Evolutionary conservation across 352 stramenopile genomes (phyloP), one percentile per base, ranked within the genome.

Genomic region (Thalassiosira exigua): DNA sequence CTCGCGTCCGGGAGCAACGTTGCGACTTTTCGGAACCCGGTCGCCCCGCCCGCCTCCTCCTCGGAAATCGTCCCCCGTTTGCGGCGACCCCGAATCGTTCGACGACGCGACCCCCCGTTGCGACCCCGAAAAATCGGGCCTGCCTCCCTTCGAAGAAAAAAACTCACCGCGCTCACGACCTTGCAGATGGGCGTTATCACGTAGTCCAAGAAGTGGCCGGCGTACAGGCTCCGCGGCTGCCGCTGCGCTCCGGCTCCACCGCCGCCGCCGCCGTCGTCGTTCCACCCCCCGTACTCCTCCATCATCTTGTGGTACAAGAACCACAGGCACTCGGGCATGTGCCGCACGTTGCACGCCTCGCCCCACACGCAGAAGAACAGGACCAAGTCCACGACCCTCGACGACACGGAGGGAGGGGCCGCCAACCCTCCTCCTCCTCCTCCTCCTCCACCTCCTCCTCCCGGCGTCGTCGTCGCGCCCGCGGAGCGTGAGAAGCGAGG

Each of bases 351-450:
- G 68, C 95, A 97, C 0, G 94, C 94, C 87, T 99, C 97, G 21
- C 97, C 97, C 97, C 97, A 99, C 60, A 99, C 97, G 83, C 98
- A 98, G 81, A 99, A 98, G 81, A 97, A 99, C 4, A 99, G 74
- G 21, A 98, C 71, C 79, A 98, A 90, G 75, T 98, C 96, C 1
- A 95, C 87, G 0, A 94, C 94, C 21, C 87, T 72, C 5, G 81
- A 90, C 7, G 86, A 84, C 0, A 93, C 88, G 0, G 85, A 81
- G 53, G 89, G 89, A 30, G 89, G 87, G 27, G 86, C 89, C 14
- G 87, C 86, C 82, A 92, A 89, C 1, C 64, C 76, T n/a, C n/a
- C n/a, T n/a, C n/a, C n/a, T n/a, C n/a, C n/a, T n/a, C n/a, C n/a
- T n/a, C n/a, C n/a, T n/a, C n/a, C n/a, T n/a, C n/a, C n/a, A n/a